phyloP scores from a whole-genome alignment of 75 land plant species.

The Cryptomeria japonica region DNA sequence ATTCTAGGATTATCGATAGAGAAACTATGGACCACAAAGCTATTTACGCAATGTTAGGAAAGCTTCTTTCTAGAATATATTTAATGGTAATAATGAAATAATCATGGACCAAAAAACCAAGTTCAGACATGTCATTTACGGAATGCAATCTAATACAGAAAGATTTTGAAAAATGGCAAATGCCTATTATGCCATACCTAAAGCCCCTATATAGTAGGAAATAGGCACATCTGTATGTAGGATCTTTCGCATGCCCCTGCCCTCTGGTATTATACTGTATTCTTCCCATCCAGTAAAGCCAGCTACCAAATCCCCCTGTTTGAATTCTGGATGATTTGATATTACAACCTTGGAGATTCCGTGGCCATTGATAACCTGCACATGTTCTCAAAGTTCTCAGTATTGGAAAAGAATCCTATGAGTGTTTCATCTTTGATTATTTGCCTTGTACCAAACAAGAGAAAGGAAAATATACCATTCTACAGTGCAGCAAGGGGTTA shows the following conservation, averaged over 20 bases:
- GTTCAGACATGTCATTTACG: not conserved
- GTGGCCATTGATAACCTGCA: constrained; percentile 32
- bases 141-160: not conserved
- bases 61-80: not conserved
- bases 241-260: constrained; percentile 21
- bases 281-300: constrained; percentile 43
- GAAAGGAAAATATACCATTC: not conserved
- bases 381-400: not conserved
- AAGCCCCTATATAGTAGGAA: constrained; percentile 41
- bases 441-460: not conserved
- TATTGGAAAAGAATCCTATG: not conserved
- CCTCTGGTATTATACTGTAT: constrained; percentile 30
- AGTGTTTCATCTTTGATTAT: not conserved
- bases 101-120: not conserved
- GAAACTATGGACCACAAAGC: not conserved
- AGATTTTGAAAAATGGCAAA: not conserved
- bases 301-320: constrained; percentile 32
- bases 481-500: not conserved
- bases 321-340: constrained; percentile 39
- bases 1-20: not conserved
- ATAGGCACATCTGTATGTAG: constrained; percentile 22
- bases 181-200: constrained; percentile 22
- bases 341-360: constrained; percentile 40
- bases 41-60: not conserved
- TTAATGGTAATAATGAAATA: not conserved